Evolutionary conservation across 257 asterid genomes (phyloP).

Genomic region (Solanum chmielewskii): DNA sequence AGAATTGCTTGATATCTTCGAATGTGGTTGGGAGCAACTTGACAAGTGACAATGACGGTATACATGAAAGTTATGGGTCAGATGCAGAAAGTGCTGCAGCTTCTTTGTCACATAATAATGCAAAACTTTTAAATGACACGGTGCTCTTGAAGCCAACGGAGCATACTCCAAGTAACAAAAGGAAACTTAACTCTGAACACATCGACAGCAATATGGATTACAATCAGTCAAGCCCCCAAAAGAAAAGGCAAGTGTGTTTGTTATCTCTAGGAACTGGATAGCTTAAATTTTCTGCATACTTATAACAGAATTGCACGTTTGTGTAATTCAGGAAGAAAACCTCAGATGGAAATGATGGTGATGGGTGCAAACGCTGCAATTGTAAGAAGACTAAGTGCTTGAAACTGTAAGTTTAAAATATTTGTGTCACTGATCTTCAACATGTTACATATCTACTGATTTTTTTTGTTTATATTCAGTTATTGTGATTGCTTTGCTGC

Average conservation of each 20-base stretch:
- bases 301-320: background rate
- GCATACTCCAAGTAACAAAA: constrained; percentile 19
- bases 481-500: constrained; percentile 87
- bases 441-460: background rate
- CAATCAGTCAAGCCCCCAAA: constrained; percentile 32
- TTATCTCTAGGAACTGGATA: background rate
- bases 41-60: constrained; percentile 9
- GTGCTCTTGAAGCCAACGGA: constrained; percentile 20
- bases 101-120: constrained; percentile 10
- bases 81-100: constrained; percentile 8
- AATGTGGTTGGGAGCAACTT: constrained; percentile 16
- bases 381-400: constrained; percentile 73
- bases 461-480: constrained; percentile 29
- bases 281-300: background rate
- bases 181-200: constrained; percentile 17
- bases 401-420: constrained; percentile 52
- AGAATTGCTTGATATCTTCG: constrained; percentile 13
- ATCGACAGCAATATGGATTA: constrained; percentile 18
- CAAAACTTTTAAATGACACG: constrained; percentile 19
- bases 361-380: constrained; percentile 66
- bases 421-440: constrained; percentile 2
- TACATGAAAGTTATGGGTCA: constrained; percentile 12
- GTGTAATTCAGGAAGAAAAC: constrained; percentile 35
- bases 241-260: constrained; percentile 45
- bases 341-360: constrained; percentile 22